phyloP scores from a whole-genome alignment of 192 early-diverging fungal species.

The Coemansia sp. region DNA sequence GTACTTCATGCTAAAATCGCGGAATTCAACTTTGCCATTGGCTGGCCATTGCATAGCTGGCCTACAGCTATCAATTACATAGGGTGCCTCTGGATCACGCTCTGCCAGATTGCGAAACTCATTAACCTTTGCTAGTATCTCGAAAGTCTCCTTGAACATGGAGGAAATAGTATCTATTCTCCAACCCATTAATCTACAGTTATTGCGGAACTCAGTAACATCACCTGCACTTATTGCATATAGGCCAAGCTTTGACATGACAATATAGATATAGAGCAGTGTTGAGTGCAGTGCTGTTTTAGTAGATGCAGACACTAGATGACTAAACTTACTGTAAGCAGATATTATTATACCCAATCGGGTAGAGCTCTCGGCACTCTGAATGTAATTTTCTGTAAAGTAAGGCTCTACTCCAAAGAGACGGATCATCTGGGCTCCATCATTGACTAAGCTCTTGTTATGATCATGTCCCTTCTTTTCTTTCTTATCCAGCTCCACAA shows the following conservation, averaged over 20 bases:
- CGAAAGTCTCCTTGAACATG: background rate
- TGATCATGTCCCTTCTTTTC: background rate
- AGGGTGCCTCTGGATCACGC: conserved; percentile 17
- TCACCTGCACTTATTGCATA: background rate
- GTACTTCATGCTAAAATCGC: conserved; percentile 32
- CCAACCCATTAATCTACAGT: too few relatives aligned
- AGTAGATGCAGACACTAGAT: background rate
- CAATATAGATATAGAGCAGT: background rate
- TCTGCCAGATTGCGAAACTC: conserved; percentile 1
- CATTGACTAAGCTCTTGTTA: background rate
- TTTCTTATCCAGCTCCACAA: background rate
- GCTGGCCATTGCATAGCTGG: conserved; percentile 28
- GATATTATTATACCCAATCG: background rate
- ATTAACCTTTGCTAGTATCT: background rate
- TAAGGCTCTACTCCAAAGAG: conserved; percentile 58
- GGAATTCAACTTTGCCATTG: conserved; percentile 33
- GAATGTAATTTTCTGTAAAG: conserved; percentile 60
- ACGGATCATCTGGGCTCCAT: conserved; percentile 59
- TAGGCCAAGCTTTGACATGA: background rate
- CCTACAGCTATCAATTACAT: background rate
- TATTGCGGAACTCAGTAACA: background rate
- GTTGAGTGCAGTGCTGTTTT: background rate
- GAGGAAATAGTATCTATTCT: too few relatives aligned
- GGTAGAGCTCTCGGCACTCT: conserved; percentile 61
- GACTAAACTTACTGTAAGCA: background rate